Base-by-base conservation (phyloP, 805 yeast genomes). In the Candida piceae region DNA sequence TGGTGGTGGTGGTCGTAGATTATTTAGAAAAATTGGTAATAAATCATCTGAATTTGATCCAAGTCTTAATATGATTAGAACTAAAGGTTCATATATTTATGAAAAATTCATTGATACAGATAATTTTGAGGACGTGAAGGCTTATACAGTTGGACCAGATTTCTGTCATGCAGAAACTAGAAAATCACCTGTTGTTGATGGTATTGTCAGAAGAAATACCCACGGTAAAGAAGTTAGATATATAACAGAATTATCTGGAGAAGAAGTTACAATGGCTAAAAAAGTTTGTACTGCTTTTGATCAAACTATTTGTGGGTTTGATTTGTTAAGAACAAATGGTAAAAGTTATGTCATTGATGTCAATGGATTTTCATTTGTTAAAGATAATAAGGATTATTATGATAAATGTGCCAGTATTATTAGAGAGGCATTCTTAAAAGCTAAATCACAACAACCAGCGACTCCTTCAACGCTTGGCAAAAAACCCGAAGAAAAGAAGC, bases 151-250 rank as follows among this genome's bases (percentile, higher is more conserved):
- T 4, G 97, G 98, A 1, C 78, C 82, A 3, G 67, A 67, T 15
- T 93, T 75, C 55, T 93, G 98, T 58, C 99, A 93, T 60, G 99
- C 98, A 0, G 99, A 93, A 57, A 93, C 99, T 1, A 74, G 99
- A 54, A 93, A 93, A 60, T 87, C 96, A 0, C 99, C 99, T 1
- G 98, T 93, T 3, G 98, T 93, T n/a, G 99, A 93, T 64, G 99
- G 99, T 32, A 85, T 93, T 40, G 99, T 93, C 18, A 74, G 97
- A 54, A 76, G 99, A 59, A 93, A 93, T 57, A 89, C 97, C 1
- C 95, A 89, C 53, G 99, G 99, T 32, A 93, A 93, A 60, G 99
- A 93, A 63, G 81, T 93, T 31, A 73, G 99, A 45, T 93, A 84
- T 54, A 73, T 93, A 24, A 90, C 98, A 1, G 78, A 82, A 46